Base-by-base conservation (phyloP, 192 early-diverging fungal species). In the Chytriomyces sp. region DNA sequence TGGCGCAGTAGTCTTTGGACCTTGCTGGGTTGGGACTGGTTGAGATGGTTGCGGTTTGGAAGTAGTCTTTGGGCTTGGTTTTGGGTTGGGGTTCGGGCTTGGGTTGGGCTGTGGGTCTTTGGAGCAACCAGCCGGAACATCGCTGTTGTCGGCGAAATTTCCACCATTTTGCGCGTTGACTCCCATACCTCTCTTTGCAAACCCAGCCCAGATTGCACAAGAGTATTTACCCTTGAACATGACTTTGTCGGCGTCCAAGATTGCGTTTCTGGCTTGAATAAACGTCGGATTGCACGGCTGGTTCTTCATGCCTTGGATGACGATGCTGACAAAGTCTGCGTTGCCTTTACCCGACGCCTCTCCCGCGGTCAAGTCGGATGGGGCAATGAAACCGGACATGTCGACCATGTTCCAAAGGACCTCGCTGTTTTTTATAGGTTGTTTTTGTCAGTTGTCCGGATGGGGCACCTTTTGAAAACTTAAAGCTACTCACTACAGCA, bases 101-200 rank as follows among this genome's bases (percentile, higher is more conserved):
- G 35, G 35, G 35, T 35, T 35, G 35, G 35, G 35, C 35, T 35
- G 35, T 35, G 35, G 35, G 4, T 35, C 35, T 35, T 35, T 35
- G 35, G 35, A 35, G 53, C 53, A 57, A 13, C 16, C 13, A 3
- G 53, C 53, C 53, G 53, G 53, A 57, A 57, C 53, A 20, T 57
- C 53, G 20, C 13, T n/a, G 20, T 20, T 57, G 53, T 57, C 53
- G 53, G 20, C 53, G 53, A n/a, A 57, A n/a, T 20, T 20, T n/a
- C 16, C 53, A 26, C 75, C 23, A 78, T n/a, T 77, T 60, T 16
- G 79, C 26, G 73, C 23, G 23, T 10, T 28, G 44, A 64, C 61
- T 46, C 96, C 96, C 50, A 98, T 80, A 23, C 96, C 96, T 60
- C 96, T 91, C 81, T 94, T 95, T n/a, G 96, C 90, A 87, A 98